phyloP scores from a whole-genome alignment of 805 yeast species.

The Ogataea trehalophila region DNA sequence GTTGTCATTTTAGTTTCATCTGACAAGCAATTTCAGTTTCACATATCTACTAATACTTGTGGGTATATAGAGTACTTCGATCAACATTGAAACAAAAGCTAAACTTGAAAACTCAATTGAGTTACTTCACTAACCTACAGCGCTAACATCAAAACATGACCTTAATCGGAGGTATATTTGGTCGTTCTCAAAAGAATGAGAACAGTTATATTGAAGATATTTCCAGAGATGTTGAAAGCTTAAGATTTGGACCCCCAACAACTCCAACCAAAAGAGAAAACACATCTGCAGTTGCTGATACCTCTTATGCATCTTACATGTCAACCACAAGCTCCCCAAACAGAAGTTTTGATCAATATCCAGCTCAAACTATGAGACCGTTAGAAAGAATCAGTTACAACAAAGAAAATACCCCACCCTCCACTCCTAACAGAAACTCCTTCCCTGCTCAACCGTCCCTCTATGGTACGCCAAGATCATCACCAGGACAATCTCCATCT shows the following conservation, averaged over 20 bases:
- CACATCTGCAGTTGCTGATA: slow-evolving; percentile 12
- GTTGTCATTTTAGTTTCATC: no score
- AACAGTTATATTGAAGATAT: slow-evolving; percentile 28
- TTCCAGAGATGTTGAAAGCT: slow-evolving; percentile 30
- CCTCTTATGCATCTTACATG: slow-evolving; percentile 23
- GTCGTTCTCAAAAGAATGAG: slow-evolving; percentile 24
- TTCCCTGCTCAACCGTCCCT: slow-evolving; percentile 15
- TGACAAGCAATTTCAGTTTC: no score
- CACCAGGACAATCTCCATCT: slow-evolving; percentile 18
- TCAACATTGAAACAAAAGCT: no score
- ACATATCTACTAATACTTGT: no score
- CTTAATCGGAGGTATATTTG: slow-evolving; percentile 28
- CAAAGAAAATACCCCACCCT: slow-evolving; percentile 37
- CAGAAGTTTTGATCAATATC: slow-evolving; percentile 23
- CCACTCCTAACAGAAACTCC: slow-evolving; percentile 24
- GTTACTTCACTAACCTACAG: no score
- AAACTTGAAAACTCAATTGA: no score
- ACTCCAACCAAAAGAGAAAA: slow-evolving; percentile 17
- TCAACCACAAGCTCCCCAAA: slow-evolving; percentile 29
- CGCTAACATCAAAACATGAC: slow-evolving; percentile 16
- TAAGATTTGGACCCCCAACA: slow-evolving; percentile 27
- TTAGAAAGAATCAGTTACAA: slow-evolving; percentile 34
- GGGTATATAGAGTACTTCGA: no score
- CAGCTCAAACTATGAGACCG: slow-evolving; percentile 18
- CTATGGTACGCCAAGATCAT: slow-evolving; percentile 20